Evolutionary conservation across 257 asterid genomes (phyloP), one percentile per base, ranked within the genome.

Genomic region (Ilex asprella): DNA sequence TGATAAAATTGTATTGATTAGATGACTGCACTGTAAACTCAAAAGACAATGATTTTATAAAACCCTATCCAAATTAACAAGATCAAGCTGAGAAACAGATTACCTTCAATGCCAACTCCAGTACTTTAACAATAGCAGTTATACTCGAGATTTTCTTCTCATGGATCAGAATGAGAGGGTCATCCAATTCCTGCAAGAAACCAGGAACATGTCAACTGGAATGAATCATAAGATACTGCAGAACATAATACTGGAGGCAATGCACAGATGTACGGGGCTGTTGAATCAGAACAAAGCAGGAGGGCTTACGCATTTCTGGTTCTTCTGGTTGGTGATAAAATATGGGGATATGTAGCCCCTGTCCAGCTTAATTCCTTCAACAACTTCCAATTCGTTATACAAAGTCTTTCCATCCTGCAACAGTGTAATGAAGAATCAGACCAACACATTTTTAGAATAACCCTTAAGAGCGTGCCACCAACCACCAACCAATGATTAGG

Each of bases 91-190:
- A 56, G 0, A 68, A 15, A 16, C 5, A 14, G 21, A 52, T 31
- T 64, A 82, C 99, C 99, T 93, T 89, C 62, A 93, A 59, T 64
- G 97, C 97, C 80, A 93, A 60, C 74, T 93, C 99, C 1, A 93
- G 73, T 30, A 77, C 95, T 72, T 85, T 89, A n/a, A 93, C 97
- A 12, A 89, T 52, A 30, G 92, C 79, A 56, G 75, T 77, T 10
- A 89, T 63, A 71, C 95, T 89, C 30, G 96, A 74, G 54, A 93
- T 89, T 73, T 87, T 93, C 81, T 93, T 93, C 83, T 93, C 99
- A 11, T 93, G 84, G 59, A 93, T 93, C 12, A 93, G 78, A 68
- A 93, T 79, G 1, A 89, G 74, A 35, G 99, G 95, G 59, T 93
- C 94, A 51, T 93, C 99, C 86, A 87, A 69, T 71, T 93, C 57